Evolutionary conservation across 345 rosid genomes (phyloP), one percentile per base, ranked within the genome.

Genomic region (Hibiscus tridactylites): DNA sequence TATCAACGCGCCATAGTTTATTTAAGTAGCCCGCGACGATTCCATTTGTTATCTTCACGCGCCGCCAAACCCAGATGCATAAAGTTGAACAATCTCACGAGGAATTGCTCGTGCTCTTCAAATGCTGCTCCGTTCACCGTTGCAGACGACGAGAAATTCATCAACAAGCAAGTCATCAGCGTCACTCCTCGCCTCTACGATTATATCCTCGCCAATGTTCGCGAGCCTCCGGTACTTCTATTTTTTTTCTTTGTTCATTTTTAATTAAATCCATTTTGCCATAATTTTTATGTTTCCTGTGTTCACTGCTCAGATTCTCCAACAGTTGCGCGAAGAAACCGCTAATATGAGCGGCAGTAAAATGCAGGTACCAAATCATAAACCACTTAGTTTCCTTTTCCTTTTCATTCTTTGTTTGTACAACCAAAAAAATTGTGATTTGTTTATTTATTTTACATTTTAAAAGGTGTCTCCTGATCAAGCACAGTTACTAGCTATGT

Each of bases 401-500:
- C 37, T 35, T 39, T 39, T 39, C 9, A 7, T 39, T 39, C 10
- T 39, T 39, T 39, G 1, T 39, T 39, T 39, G 8, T 8, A 44
- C 47, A 44, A 44, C 47, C 47, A 44, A 56, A 54, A 54, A 39
- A 21, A 39, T 5, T 4, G 50, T 21, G 11, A 26, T 12, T 53
- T 16, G 64, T 26, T 16, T 77, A 53, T 9, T 65, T 71, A 17
- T 35, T 6, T 5, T 12, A 9, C 11, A 9, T 61, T 60, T 61
- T 71, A 59, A 46, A 65, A 88, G 98, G 98, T 87, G 13, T 91
- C 97, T 17, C 98, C 98, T 29, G 98, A 93, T 80, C 98, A 94
- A 70, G 96, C 95, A 39, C 98, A 94, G 28, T 78, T 94, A 53
- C 94, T 94, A 50, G 90, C 96, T 5, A 91, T 90, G 96, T 88